Percentiles rank a stretch among this genome's conserved stretches.
Conservation (phyloP, 139 green algal genomes). For the Volvox reticuliferus region DNA sequence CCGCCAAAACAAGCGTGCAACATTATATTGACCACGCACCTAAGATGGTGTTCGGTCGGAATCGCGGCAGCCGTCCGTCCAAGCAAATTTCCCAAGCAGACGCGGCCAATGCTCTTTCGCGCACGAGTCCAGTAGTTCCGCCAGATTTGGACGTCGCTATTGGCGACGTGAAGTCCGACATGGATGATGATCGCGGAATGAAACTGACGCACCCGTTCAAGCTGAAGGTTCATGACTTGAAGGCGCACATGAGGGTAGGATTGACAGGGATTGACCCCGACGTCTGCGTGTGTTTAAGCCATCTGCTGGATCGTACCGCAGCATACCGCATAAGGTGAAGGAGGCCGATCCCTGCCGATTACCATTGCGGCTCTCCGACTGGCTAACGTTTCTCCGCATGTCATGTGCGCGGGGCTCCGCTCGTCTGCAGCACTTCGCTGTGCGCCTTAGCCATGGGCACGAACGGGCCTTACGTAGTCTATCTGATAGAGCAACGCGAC, state of each 20-base stretch:
- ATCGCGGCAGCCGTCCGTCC: neutral
- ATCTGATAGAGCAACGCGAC: too few relatives aligned
- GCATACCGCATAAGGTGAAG: neutral
- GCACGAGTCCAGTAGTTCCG: neutral
- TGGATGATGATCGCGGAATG: too few relatives aligned
- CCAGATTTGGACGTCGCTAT: too few relatives aligned
- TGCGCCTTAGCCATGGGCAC: neutral
- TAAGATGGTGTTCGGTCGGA: conserved; percentile 25
- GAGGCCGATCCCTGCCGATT: neutral
- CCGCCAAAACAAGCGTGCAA: neutral
- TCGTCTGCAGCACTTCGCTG: neutral
- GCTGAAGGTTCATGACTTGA: neutral
- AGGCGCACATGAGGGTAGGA: conserved; percentile 18
- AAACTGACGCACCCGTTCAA: neutral
- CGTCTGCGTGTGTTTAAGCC: neutral
- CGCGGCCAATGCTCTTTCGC: too few relatives aligned
- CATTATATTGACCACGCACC: neutral
- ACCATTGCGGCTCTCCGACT: neutral
- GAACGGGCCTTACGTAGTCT: too few relatives aligned
- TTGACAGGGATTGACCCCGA: neutral
- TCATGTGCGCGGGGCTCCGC: neutral
- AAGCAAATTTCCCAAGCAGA: neutral
- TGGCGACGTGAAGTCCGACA: neutral
- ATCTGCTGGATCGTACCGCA: neutral
- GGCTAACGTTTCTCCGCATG: neutral